Base-by-base conservation (phyloP, 2,329 filamentous ascomycete species). In the Aspergillus uvarum region DNA sequence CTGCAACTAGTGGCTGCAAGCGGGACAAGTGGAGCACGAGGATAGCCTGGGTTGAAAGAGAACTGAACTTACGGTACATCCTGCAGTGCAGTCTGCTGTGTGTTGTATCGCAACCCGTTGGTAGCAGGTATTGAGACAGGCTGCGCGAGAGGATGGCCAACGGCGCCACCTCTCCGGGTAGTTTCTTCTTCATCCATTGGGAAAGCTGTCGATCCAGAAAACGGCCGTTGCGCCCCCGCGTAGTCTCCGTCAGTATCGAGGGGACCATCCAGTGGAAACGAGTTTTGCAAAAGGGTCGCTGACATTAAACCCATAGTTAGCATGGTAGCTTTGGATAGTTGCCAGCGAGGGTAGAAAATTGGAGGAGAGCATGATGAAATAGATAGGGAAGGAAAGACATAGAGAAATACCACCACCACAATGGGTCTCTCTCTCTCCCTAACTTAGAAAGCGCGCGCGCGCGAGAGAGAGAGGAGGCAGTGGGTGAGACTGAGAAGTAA, bases 31-130 rank as follows among this genome's bases (percentile, higher is more conserved):
- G 68, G 69, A 73, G 69, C 56, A 68, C 64, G 65, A 73, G 65
- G 63, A 63, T 63, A 71, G 70, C 70, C 70, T 58, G 59, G 65
- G 76, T 74, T 71, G 56, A 72, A 81, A 81, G 76, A 70, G 62
- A 70, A 85, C 83, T 81, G 62, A 71, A 85, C 83, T 81, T 82
- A 85, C 83, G 78, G 79, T 74, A 79, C 74, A 73, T 85, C 82
- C 68, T 80, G 76, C 73, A 78, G 74, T 67, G 76, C 73, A 79
- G 80, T 75, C 75, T 80, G 81, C 73, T 79, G 79, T 74, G 80
- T 68, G 70, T 78, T 77, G 78, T 82, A 84, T 76, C 81, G 79
- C 76, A 80, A 70, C 72, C 78, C 77, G 74, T 79, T 81, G 69
- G 73, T 76, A 66, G 77, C 71, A 68, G 78, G 71, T 69, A 82